phyloP scores from a whole-genome alignment of 306 rosid species.

The Sicyos edulis region DNA sequence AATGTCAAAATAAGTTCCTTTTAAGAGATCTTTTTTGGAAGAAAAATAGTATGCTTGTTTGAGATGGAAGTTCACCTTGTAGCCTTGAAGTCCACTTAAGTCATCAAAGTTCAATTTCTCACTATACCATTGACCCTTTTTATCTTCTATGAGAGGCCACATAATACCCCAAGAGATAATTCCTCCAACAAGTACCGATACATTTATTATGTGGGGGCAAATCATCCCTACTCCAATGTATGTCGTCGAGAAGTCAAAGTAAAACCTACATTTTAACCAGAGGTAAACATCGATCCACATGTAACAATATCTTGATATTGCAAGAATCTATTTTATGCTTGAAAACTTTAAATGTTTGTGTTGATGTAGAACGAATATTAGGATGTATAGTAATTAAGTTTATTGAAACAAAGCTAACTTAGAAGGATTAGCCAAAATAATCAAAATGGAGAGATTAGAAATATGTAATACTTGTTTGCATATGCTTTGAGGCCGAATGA shows the following conservation, averaged over 20 bases:
- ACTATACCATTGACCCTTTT: conserved; percentile 36
- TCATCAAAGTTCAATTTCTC: conserved; percentile 21
- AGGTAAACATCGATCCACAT: background rate
- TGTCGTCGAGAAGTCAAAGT: conserved; percentile 44
- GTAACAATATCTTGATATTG: conserved; percentile 8
- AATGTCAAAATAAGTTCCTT: background rate
- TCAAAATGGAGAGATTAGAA: background rate
- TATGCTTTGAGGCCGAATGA: conserved; percentile 40
- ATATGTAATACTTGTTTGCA: conserved; percentile 22
- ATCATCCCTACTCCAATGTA: conserved; percentile 50
- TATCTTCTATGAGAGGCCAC: conserved; percentile 46
- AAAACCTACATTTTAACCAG: too few species aligned
- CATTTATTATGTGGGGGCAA: conserved; percentile 42
- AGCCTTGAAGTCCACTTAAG: conserved; percentile 41
- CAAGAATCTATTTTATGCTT: background rate
- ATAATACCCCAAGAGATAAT: conserved; percentile 43
- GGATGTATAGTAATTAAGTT: background rate
- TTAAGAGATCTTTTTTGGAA: background rate
- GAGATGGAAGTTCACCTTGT: conserved; percentile 28
- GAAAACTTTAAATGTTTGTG: background rate
- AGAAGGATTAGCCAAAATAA: background rate
- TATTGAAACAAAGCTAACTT: background rate
- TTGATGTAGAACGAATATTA: background rate
- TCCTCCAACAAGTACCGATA: conserved; percentile 43
- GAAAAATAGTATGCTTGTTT: background rate